Percentiles rank a stretch among this genome's conserved stretches.
phyloP scores from a whole-genome alignment of 805 yeast species.

The Lachancea cidri region DNA sequence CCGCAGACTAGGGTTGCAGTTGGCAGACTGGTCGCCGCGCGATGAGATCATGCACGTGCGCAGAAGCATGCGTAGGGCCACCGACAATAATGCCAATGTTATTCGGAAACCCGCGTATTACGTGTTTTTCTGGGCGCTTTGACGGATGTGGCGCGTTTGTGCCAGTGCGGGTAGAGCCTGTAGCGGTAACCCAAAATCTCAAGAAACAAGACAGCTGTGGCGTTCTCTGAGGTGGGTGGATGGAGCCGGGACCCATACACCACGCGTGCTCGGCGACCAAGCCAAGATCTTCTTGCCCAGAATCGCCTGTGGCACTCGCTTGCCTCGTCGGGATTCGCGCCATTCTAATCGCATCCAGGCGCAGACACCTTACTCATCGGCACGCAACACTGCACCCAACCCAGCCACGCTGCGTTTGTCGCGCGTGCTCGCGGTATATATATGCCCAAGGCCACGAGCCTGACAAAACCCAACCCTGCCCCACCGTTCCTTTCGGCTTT shows the following conservation, averaged over 20 bases:
- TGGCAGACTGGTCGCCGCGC: slow-evolving; percentile 23
- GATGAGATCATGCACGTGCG: slow-evolving; percentile 5
- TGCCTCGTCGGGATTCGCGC: not conserved
- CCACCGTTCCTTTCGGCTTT: slow-evolving; percentile 2
- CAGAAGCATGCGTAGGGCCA: slow-evolving; percentile 4
- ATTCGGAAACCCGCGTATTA: slow-evolving; percentile 10
- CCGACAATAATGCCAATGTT: not conserved
- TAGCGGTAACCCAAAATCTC: not conserved
- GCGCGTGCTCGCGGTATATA: not conserved
- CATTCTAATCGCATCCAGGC: not conserved
- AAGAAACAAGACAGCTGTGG: not conserved
- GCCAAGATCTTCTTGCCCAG: not conserved
- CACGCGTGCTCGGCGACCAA: not conserved
- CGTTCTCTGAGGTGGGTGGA: not conserved
- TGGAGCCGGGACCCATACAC: not conserved
- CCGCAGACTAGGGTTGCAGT: slow-evolving; percentile 15
- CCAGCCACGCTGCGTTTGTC: not conserved
- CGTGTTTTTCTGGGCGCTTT: slow-evolving; percentile 6
- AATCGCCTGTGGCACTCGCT: not conserved
- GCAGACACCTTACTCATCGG: slow-evolving; percentile 1
- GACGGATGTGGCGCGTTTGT: not conserved
- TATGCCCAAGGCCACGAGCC: not conserved
- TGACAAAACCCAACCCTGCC: not conserved
- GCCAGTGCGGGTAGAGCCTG: not conserved
- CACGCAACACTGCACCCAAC: not conserved